Percentiles rank a stretch among this genome's conserved stretches.
These are phyloP conservation scores for Ailanthus altissimus DNA, from an alignment of 345 rosid genomes.

Conservation along the genomic window DNA sequence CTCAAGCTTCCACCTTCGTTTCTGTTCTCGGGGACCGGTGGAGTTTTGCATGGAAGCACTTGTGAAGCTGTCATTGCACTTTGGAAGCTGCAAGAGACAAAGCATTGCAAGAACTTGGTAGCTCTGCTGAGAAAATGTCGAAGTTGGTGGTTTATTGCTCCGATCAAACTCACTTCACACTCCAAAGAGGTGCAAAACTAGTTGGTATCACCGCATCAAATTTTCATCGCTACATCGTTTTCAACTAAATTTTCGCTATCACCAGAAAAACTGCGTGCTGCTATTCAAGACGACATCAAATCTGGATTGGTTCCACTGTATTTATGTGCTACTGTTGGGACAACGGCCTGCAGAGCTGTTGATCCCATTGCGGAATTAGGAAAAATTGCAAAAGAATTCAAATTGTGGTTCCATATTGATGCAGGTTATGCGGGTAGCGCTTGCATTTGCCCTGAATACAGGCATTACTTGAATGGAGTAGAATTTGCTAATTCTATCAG, in stretches of 20 bases:
- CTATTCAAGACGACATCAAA: not conserved
- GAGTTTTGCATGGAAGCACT: conserved; percentile 35
- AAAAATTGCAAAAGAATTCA: conserved; percentile 22
- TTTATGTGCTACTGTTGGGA: conserved; percentile 33
- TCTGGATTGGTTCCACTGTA: conserved; percentile 31
- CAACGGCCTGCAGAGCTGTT: conserved; percentile 28
- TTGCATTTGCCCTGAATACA: conserved; percentile 24
- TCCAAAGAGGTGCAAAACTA: conserved; percentile 31
- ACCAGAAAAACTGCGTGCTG: not conserved
- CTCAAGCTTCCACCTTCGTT: conserved; percentile 33
- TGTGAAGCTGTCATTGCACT: conserved; percentile 35
- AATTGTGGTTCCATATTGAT: conserved; percentile 41
- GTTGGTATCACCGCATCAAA: conserved; percentile 16
- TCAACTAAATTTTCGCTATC: not conserved
- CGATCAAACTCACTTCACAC: conserved; percentile 33
- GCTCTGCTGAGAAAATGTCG: conserved; percentile 8
- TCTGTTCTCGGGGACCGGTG: conserved; percentile 37
- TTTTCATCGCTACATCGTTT: not conserved
- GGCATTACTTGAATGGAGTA: conserved; percentile 9
- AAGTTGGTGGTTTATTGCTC: conserved; percentile 41
- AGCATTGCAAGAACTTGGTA: not conserved
- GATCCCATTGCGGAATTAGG: conserved; percentile 29
- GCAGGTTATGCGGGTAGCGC: conserved; percentile 39
- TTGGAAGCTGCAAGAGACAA: conserved; percentile 39
- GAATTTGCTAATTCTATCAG: not conserved